Conservation (phyloP, 2,329 filamentous ascomycete species). For the Arthrinium phaeospermum region DNA sequence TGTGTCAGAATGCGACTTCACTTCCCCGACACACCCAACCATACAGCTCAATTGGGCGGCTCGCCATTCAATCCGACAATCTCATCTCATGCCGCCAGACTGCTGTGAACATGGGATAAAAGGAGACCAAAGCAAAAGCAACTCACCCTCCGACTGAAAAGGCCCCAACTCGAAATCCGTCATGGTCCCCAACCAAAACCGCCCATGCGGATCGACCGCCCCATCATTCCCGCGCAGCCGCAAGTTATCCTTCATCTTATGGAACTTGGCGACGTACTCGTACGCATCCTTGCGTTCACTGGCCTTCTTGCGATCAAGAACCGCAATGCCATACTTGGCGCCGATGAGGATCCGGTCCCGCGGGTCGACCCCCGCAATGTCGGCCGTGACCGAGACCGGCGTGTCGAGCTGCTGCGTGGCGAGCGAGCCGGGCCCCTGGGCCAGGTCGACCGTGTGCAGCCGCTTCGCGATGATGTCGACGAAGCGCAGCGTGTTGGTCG, state of each 20-base stretch:
- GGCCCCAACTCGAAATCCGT: conserved; percentile 68
- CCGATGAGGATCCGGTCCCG: conserved; percentile 74
- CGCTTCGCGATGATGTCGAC: conserved; percentile 83
- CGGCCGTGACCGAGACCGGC: conserved; percentile 72
- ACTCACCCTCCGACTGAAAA: conserved; percentile 66
- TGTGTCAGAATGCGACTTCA: no score
- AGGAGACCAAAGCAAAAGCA: neutral
- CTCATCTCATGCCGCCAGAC: neutral
- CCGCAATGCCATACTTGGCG: conserved; percentile 82
- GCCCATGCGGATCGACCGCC: conserved; percentile 76
- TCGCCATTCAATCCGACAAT: neutral
- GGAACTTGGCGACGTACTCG: conserved; percentile 59
- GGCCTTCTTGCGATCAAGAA: conserved; percentile 69
- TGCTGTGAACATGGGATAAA: neutral
- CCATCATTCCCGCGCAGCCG: conserved; percentile 80
- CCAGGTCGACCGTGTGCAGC: conserved; percentile 73
- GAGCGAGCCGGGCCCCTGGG: conserved; percentile 65
- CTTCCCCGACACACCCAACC: no score
- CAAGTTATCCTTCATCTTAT: conserved; percentile 45
- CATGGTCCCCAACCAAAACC: conserved; percentile 88
- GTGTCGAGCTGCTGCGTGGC: conserved; percentile 64
- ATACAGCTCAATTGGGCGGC: neutral
- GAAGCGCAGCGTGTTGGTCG: conserved; percentile 71
- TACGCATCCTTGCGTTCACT: conserved; percentile 60
- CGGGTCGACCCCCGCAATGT: conserved; percentile 72